A percentile compares a stretch with the other conserved stretches of the same genome.
Conservation (phyloP, 805 yeast genomes). For the Tetrapisispora iriomotensis region DNA sequence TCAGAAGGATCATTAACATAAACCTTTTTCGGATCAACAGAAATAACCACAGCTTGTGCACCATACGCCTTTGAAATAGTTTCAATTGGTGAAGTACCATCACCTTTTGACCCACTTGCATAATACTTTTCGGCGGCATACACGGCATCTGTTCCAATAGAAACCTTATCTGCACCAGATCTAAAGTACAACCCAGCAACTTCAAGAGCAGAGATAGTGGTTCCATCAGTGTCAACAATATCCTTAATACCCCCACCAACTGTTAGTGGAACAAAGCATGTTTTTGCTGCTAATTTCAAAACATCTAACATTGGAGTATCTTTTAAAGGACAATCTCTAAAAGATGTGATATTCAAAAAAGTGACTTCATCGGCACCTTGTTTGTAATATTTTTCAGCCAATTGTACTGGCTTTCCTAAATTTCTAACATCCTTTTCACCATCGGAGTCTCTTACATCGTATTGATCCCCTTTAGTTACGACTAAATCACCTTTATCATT, state of each 20-base stretch:
- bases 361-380: conserved; percentile 99
- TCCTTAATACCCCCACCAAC: conserved; percentile 98
- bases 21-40: conserved; percentile 92
- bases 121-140: conserved; percentile 78
- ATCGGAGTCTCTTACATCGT: conserved; percentile 78
- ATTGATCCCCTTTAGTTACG: conserved; percentile 97
- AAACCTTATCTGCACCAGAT: conserved; percentile 96
- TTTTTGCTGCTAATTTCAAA: conserved; percentile 67
- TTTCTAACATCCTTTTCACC: conserved; percentile 63
- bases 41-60: conserved; percentile 92
- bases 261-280: conserved; percentile 92
- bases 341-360: conserved; percentile 88
- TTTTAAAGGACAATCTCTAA: conserved; percentile 82
- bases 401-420: conserved; percentile 90
- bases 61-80: conserved; percentile 89
- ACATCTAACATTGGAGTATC: conserved; percentile 97
- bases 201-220: conserved; percentile 68
- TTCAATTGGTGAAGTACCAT: conserved; percentile 84
- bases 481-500: conserved; percentile 93
- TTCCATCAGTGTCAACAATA: conserved; percentile 76
- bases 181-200: conserved; percentile 88
- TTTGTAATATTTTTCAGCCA: conserved; percentile 79
- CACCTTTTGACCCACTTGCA: conserved; percentile 43
- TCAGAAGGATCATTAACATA: conserved; percentile 53
- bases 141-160: conserved; percentile 97